A percentile compares a stretch with the other conserved stretches of the same genome.
These are phyloP conservation scores for Apiospora pterosperma DNA, from an alignment of 2,329 filamentous ascomycete genomes.

Conservation along the genomic window DNA sequence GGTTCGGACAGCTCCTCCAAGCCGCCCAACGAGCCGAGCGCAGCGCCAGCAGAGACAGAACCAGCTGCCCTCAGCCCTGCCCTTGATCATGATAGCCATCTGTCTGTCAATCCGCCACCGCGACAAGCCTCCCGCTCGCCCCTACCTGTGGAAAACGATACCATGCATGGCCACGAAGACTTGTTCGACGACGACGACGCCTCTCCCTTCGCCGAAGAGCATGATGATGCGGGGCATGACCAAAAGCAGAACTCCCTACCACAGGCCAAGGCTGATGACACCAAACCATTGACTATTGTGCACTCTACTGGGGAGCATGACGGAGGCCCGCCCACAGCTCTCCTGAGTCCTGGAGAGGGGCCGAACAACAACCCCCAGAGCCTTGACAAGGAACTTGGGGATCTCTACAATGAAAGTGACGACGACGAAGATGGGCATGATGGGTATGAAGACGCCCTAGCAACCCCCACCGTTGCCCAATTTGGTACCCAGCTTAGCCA, in stretches of 20 bases:
- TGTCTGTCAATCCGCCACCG: background rate
- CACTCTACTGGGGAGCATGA: background rate
- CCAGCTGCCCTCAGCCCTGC: background rate
- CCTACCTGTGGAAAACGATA: constrained; percentile 24
- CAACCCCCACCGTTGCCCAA: background rate
- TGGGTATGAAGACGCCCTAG: background rate
- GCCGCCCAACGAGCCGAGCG: background rate
- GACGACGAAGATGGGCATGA: background rate
- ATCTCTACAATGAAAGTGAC: background rate
- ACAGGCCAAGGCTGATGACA: background rate
- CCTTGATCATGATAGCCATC: background rate
- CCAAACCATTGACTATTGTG: background rate
- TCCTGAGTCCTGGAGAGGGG: background rate
- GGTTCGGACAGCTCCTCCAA: background rate
- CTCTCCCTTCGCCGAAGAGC: constrained; percentile 8
- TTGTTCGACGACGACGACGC: constrained; percentile 27
- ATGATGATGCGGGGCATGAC: background rate
- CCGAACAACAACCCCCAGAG: background rate
- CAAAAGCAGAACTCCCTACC: no score
- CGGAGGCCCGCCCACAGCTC: background rate
- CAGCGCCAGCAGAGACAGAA: background rate
- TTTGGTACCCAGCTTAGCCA: background rate
- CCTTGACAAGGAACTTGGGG: background rate
- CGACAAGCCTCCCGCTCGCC: constrained; percentile 4
- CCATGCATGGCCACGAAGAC: constrained; percentile 30